Evolutionary conservation across 108 stramenopile genomes (phyloP), one percentile per base, ranked within the genome.

Genomic region (Chaetoceros muelleri): DNA sequence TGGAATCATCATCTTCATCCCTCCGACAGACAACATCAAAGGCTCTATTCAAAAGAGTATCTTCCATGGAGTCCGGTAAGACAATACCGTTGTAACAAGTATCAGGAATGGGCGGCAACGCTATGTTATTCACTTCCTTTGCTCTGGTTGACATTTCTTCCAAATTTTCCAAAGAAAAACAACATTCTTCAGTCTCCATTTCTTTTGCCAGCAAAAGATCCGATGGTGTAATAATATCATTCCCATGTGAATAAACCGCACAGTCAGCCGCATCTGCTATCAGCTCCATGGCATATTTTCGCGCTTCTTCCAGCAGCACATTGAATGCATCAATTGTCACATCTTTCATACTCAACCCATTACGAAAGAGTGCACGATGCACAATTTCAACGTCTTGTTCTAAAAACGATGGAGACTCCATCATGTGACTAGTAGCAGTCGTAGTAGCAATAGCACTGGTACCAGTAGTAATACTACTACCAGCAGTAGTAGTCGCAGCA

Each of bases 231-330:
- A 67, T 46, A 62, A 72, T 61, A 44, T 82, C 81, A 8, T 61
- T 31, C 10, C 84, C 73, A 46, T 64, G 53, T 18, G 78, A 80
- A 30, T 67, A 63, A 24, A 69, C 53, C 0, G 89, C 89, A 52
- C 78, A 87, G 55, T 91, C 89, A 61, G 80, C 82, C 0, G 89
- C 82, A 68, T 91, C 83, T 0, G 74, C 69, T 24, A 87, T 22
- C 28, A 91, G 52, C 49, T 87, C 89, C 13, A 74, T 55, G 17
- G 89, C 79, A 62, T 74, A 85, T 20, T 83, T 65, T 48, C 89
- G 62, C 2, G 89, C 79, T 50, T 91, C 83, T 70, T 91, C 89
- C 53, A 91, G 53, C 44, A 91, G 52, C 44, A 75, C 77, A 8
- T 75, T 67, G 61, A 81, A 84, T 0, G 85, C 85, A 45, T 82